Base-by-base conservation (phyloP, 805 yeast genomes). In the Wilhelminamyces savonicus region DNA sequence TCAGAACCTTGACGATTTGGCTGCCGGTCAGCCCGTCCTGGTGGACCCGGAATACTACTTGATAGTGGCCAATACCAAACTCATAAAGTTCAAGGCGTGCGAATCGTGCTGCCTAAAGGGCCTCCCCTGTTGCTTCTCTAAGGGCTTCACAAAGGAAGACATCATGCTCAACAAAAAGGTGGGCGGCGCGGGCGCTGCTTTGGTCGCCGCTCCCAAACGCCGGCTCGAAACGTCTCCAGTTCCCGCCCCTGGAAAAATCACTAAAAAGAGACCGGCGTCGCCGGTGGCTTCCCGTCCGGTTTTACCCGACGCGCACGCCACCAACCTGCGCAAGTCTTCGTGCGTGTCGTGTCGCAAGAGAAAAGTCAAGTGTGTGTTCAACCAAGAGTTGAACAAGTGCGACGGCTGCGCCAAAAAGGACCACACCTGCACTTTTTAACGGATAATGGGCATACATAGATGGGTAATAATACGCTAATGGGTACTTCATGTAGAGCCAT, bases 91-190 rank as follows among this genome's bases (percentile, higher is more conserved):
- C 48, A 62, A 57, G 40, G 59, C 74, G 17, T 78, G 85, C 46
- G 56, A 66, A 21, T 74, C 78, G 9, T 79, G 84, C 44, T 50
- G 48, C n/a, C 39, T 50, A 28, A 70, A 69, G 40, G 55, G 56
- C 22, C 44, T 65, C 25, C 43, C 55, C 15, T 79, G 86, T 45
- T 50, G 59, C 21, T 78, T 78, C 44, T 69, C 80, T 21, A 77
- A 74, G 46, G 86, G 85, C 3, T 74, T 74, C 46, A 77, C 82
- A 6, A 73, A 78, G 47, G 75, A 73, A 39, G 83, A 76, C 44
- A 72, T 74, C 12, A 51, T 64, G 42, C 31, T 41, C 13, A 56
- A 58, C 36, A 58, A 52, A 41, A 56, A 56, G 36, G 50, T 48
- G 21, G 14, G 31, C 23, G 28, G 35, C 13, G 26, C 24, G 24